phyloP scores from a whole-genome alignment of 495 filamentous ascomycete species.

The Podospora appendiculata region DNA sequence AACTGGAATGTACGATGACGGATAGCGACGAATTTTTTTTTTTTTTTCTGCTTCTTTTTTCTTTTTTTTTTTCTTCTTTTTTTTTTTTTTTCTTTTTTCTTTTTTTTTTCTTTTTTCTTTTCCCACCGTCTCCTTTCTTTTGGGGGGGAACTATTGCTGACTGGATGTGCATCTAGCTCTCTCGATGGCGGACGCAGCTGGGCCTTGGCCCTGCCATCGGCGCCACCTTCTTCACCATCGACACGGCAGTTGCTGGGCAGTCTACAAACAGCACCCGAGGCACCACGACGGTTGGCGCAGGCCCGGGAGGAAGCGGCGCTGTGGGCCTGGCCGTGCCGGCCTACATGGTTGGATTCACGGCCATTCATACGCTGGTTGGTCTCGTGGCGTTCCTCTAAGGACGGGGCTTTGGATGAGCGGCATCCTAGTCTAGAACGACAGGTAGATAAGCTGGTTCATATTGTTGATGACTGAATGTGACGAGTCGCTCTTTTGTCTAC shows the following conservation, averaged over 20 bases:
- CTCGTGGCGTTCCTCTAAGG: neutral
- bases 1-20: constrained; percentile 19
- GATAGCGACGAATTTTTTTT: neutral
- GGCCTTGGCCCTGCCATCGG: constrained; percentile 20
- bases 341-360: neutral
- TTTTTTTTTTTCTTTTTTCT: neutral
- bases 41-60: neutral
- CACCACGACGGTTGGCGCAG: neutral
- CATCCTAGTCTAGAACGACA: too few relatives aligned
- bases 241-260: constrained; percentile 6
- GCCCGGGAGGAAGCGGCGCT: neutral
- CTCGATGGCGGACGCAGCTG: constrained; percentile 11
- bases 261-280: neutral
- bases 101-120: neutral
- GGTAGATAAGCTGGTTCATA: too few relatives aligned
- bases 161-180: neutral
- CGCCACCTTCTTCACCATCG: constrained; percentile 17
- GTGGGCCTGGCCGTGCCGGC: neutral
- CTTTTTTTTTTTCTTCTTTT: neutral
- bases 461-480: too few relatives aligned
- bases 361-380: neutral
- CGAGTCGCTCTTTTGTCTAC: too few relatives aligned
- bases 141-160: neutral
- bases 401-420: too few relatives aligned
- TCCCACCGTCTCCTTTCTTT: neutral